Conservation (phyloP, 805 yeast genomes). For the Starmerella ratchasimensis region DNA sequence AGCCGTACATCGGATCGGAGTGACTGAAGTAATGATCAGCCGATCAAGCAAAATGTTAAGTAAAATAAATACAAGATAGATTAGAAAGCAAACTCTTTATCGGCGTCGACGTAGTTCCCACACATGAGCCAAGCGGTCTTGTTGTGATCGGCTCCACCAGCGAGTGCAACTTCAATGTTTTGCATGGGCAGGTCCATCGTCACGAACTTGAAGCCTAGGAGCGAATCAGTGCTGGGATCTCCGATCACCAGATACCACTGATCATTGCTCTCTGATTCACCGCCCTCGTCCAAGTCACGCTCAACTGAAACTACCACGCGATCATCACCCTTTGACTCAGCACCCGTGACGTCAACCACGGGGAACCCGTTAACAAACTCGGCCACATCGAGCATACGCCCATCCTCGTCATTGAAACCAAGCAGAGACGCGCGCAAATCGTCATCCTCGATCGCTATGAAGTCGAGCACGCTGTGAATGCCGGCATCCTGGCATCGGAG, state of each 20-base stretch:
- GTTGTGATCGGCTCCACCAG: constrained; percentile 30
- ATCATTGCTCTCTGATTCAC: not conserved
- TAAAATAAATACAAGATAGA: constrained; percentile 24
- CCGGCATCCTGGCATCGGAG: constrained; percentile 37
- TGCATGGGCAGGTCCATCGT: constrained; percentile 31
- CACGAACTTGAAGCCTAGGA: constrained; percentile 51
- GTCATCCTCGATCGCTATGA: constrained; percentile 64
- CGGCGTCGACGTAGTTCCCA: constrained; percentile 87
- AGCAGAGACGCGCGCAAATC: constrained; percentile 43
- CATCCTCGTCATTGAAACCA: constrained; percentile 34
- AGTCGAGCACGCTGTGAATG: constrained; percentile 64
- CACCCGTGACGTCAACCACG: constrained; percentile 54
- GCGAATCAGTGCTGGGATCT: constrained; percentile 40
- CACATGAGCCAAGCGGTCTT: constrained; percentile 75
- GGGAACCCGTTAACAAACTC: constrained; percentile 84
- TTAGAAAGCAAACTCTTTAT: constrained; percentile 43
- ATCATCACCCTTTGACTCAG: constrained; percentile 37
- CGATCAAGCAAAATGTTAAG: not conserved
- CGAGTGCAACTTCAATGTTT: constrained; percentile 30
- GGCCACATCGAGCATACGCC: constrained; percentile 49
- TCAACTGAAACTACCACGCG: constrained; percentile 31
- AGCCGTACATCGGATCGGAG: too few species aligned
- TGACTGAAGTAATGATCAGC: too few species aligned
- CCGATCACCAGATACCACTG: constrained; percentile 82
- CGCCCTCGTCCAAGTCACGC: constrained; percentile 30